Evolutionary conservation across 139 green algal genomes (phyloP).

Genomic region (Chlamydomonas sp.): DNA sequence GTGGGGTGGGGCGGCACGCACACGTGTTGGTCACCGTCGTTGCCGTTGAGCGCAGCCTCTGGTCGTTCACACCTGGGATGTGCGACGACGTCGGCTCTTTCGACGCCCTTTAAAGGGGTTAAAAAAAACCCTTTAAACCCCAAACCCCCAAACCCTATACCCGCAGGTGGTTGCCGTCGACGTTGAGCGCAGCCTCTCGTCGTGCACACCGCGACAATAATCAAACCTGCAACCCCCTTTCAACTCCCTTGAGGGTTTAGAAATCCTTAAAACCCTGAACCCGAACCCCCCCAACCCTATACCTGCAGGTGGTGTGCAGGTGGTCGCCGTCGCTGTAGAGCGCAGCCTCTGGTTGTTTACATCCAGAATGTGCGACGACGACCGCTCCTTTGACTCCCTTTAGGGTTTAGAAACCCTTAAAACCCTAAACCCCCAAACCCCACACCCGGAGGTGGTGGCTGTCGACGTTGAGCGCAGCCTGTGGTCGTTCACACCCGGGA

Average conservation of each 20-base stretch:
- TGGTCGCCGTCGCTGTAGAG: neutral
- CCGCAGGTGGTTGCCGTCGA: too few relatives aligned
- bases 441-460: neutral
- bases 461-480: conserved; percentile 34
- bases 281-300: too few relatives aligned
- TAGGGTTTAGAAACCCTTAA: neutral
- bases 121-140: too few relatives aligned
- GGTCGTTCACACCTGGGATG: conserved; percentile 50
- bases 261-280: too few relatives aligned
- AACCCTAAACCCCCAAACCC: neutral
- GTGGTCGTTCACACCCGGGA: conserved; percentile 54
- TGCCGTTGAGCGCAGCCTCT: conserved; percentile 42
- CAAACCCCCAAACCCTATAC: too few relatives aligned
- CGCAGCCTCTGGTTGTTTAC: conserved; percentile 63
- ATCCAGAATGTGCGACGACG: conserved; percentile 39
- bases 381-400: conserved; percentile 20
- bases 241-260: too few relatives aligned
- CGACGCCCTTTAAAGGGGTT: too few relatives aligned
- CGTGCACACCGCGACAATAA: too few relatives aligned
- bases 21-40: neutral
- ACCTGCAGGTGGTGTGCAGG: too few relatives aligned
- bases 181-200: too few relatives aligned
- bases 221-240: too few relatives aligned
- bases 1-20: too few relatives aligned
- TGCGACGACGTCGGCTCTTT: conserved; percentile 43